Percentiles rank a stretch among this genome's conserved stretches.
Conservation (phyloP, 208 protist species). For the Ichthyophonus hoferi region DNA sequence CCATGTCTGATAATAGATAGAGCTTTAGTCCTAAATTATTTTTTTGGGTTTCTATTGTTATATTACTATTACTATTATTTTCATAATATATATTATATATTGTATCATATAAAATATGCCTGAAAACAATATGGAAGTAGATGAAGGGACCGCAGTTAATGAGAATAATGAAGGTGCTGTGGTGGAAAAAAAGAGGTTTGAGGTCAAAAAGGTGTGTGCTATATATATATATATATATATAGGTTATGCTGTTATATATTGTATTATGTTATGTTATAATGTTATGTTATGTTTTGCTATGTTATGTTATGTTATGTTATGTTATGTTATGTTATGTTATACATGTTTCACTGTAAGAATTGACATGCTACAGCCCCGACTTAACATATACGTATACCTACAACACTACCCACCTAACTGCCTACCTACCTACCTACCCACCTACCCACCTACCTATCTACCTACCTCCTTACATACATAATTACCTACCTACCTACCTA, state of each 20-base stretch:
- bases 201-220: constrained; percentile 44
- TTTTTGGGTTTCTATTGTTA: no score
- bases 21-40: no score
- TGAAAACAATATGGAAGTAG: constrained; percentile 15
- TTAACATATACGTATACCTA: neutral
- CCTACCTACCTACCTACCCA: no score
- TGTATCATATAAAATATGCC: no score
- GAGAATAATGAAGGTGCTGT: neutral
- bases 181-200: constrained; percentile 37
- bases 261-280: neutral
- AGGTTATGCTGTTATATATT: neutral
- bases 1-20: no score
- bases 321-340: no score
- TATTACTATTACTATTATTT: no score
- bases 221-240: neutral
- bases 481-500: no score
- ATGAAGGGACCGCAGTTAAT: neutral
- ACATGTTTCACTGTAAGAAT: neutral
- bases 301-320: no score
- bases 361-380: neutral
- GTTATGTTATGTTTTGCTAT: neutral
- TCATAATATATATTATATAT: no score
- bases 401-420: neutral
- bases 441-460: no score
- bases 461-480: no score